A percentile compares a stretch with the other conserved stretches of the same genome.
phyloP scores from a whole-genome alignment of 2,329 filamentous ascomycete genomes.

The Penicillium occitanis region DNA sequence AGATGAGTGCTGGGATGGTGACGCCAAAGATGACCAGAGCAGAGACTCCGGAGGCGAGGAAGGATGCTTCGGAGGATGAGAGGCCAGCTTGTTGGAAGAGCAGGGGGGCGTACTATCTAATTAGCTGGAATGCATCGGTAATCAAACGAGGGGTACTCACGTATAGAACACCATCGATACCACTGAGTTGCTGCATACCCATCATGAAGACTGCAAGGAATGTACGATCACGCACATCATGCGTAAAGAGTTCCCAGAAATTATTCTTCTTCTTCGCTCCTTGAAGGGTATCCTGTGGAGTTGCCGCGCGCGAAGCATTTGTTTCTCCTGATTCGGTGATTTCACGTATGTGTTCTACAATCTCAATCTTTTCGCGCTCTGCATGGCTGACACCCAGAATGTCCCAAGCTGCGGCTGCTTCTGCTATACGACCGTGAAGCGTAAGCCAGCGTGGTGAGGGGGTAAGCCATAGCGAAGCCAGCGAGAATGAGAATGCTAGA shows the following conservation, averaged over 20 bases:
- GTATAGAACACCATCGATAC: slow-evolving; percentile 60
- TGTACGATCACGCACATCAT: slow-evolving; percentile 39
- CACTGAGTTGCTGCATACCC: slow-evolving; percentile 60
- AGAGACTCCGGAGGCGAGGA: slow-evolving; percentile 62
- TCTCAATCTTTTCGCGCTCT: slow-evolving; percentile 52
- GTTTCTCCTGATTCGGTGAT: slow-evolving; percentile 18
- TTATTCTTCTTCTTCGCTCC: not conserved
- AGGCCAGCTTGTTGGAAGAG: slow-evolving; percentile 62
- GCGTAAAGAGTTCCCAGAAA: slow-evolving; percentile 30
- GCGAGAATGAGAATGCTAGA: slow-evolving; percentile 42
- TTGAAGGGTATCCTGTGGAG: not conserved
- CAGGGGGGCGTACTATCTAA: slow-evolving; percentile 56
- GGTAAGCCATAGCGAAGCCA: slow-evolving; percentile 45
- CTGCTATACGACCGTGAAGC: slow-evolving; percentile 46
- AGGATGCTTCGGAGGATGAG: slow-evolving; percentile 53
- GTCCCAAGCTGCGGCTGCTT: slow-evolving; percentile 47
- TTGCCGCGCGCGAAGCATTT: not conserved
- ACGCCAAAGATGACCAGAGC: slow-evolving; percentile 59
- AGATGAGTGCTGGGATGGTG: slow-evolving; percentile 57
- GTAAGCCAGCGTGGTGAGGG: slow-evolving; percentile 61
- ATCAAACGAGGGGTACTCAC: slow-evolving; percentile 25
- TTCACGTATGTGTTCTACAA: slow-evolving; percentile 26
- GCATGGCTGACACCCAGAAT: slow-evolving; percentile 46
- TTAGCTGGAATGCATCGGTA: not conserved
- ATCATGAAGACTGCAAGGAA: slow-evolving; percentile 58